phyloP scores from a whole-genome alignment of 306 rosid genomes.

The Heteromeles arbutifolia region DNA sequence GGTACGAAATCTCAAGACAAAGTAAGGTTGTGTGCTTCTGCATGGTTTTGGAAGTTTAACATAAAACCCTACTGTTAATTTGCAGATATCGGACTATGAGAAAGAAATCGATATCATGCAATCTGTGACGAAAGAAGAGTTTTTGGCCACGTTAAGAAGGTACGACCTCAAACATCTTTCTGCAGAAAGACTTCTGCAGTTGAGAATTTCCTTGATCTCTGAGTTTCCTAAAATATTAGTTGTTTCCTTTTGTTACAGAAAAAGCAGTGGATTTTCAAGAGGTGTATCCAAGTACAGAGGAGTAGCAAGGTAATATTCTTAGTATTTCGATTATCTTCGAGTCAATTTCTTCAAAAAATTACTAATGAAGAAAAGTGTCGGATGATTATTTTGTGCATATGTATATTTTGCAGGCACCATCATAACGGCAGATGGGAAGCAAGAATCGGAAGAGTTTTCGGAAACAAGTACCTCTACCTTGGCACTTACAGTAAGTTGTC shows the following conservation, averaged over 20 bases:
- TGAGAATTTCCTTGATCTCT: not conserved
- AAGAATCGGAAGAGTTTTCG: constrained; percentile 86
- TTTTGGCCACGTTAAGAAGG: constrained; percentile 89
- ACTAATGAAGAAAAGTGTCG: not conserved
- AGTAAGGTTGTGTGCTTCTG: not conserved
- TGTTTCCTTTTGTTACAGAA: constrained; percentile 30
- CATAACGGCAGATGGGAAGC: constrained; percentile 90
- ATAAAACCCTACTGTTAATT: not conserved
- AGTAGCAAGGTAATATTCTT: constrained; percentile 61
- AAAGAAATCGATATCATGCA: constrained; percentile 71
- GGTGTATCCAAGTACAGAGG: constrained; percentile 91
- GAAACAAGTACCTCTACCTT: constrained; percentile 92
- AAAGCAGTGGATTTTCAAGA: constrained; percentile 94
- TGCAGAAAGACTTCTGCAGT: not conserved
- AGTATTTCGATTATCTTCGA: not conserved
- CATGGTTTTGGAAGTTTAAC: not conserved
- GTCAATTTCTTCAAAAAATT: not conserved
- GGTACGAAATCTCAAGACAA: constrained; percentile 19
- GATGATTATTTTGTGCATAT: not conserved
- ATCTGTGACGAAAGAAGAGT: constrained; percentile 76
- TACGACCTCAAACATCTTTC: constrained; percentile 2
- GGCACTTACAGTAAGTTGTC: constrained; percentile 70
- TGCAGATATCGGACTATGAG: constrained; percentile 66
- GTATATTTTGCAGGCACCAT: constrained; percentile 53
- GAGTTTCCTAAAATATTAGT: not conserved